Percentiles rank a stretch among this genome's conserved stretches.
Conservation (phyloP, 768 basidiomycete genomes). For the Podaxis sp. region DNA sequence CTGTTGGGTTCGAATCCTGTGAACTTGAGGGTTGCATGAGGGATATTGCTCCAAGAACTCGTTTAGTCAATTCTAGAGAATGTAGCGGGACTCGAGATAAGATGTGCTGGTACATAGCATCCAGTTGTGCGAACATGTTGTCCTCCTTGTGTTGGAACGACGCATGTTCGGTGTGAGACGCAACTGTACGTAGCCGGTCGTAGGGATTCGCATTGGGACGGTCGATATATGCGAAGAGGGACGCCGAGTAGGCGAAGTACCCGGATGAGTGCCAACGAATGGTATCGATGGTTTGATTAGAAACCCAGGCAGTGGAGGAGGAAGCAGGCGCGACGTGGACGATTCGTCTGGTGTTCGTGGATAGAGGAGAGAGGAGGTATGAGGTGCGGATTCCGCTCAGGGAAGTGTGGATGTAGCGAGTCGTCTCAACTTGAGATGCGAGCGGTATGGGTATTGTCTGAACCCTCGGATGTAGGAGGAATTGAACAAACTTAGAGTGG, state of each 20-base stretch:
- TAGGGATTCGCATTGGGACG: not conserved
- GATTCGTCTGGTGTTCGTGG: not conserved
- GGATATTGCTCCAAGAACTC: not conserved
- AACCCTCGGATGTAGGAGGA: not conserved
- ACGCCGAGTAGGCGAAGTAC: not conserved
- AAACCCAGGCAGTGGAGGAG: not conserved
- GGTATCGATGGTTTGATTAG: not conserved
- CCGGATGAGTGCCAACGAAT: not conserved
- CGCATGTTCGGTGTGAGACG: not conserved
- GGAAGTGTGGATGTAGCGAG: not conserved
- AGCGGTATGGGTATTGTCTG: not conserved
- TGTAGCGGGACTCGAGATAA: not conserved
- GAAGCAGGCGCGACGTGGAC: not conserved
- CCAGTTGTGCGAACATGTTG: not conserved
- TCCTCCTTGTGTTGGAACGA: not conserved
- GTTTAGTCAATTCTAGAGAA: not conserved
- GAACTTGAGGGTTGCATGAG: conserved; percentile 4
- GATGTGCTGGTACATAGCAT: not conserved
- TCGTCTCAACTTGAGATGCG: not conserved
- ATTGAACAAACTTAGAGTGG: not conserved
- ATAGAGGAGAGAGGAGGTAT: not conserved
- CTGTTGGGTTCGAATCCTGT: not conserved
- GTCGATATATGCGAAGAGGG: not conserved
- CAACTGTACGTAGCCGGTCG: not conserved
- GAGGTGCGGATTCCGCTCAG: not conserved